Percentiles rank a stretch among this genome's conserved stretches.
Evolutionary conservation across 352 stramenopile species (phyloP).

Genomic region (Phytopythium mirpurense): DNA sequence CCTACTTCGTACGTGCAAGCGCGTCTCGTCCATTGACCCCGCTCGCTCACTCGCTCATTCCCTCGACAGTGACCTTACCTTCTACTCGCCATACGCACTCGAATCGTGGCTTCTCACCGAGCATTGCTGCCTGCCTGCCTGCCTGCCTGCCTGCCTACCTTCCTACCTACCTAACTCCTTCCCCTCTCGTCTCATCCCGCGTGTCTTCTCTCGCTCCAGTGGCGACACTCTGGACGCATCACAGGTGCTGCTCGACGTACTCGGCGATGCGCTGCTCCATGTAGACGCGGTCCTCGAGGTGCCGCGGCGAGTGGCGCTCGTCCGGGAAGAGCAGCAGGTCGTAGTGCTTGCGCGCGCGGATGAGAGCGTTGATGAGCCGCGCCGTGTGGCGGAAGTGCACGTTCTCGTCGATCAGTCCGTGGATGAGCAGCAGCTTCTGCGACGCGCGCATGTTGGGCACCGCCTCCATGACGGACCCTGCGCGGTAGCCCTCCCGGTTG

Average conservation of each 20-base stretch:
- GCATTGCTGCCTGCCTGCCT: too few species aligned
- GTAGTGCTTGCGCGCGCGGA: slow-evolving; percentile 93
- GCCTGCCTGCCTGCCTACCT: not conserved
- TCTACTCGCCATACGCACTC: too few species aligned
- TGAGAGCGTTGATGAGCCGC: slow-evolving; percentile 94
- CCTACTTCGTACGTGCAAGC: not conserved
- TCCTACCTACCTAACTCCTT: not conserved
- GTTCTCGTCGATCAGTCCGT: slow-evolving; percentile 98
- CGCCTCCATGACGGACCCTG: slow-evolving; percentile 91
- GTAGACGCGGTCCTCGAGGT: slow-evolving; percentile 91
- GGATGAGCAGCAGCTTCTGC: slow-evolving; percentile 93
- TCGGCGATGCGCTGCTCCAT: slow-evolving; percentile 93
- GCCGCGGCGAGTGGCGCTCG: slow-evolving; percentile 94
- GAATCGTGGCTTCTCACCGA: too few species aligned
- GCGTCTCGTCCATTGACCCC: too few species aligned
- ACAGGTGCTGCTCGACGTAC: slow-evolving; percentile 79
- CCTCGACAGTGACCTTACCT: too few species aligned
- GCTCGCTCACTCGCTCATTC: too few species aligned
- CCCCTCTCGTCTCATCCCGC: too few species aligned
- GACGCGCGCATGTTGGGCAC: slow-evolving; percentile 86
- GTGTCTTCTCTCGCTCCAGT: too few species aligned
- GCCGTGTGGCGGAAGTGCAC: slow-evolving; percentile 98
- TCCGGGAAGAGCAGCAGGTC: slow-evolving; percentile 95
- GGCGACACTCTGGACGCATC: slow-evolving; percentile 6
- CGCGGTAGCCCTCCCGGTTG: slow-evolving; percentile 89